These are phyloP conservation scores for Porphyrellus sp. DNA, from an alignment of 1,284 basidiomycete genomes.

Conservation along the genomic window DNA sequence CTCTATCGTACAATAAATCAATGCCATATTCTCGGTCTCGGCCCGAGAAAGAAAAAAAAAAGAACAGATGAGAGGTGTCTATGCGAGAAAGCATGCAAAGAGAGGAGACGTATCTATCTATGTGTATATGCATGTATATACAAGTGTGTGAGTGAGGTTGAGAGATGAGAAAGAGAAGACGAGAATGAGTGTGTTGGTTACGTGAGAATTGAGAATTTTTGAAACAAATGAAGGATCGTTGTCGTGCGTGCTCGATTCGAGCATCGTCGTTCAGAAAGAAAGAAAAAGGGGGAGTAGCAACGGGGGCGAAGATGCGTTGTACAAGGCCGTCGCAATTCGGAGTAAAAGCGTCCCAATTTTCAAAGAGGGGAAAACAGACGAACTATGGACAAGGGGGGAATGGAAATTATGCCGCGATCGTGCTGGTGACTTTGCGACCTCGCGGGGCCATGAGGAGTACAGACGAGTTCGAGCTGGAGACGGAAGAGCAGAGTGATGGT, in stretches of 20 bases:
- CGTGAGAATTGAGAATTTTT: slow-evolving; percentile 12
- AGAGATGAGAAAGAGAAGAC: slow-evolving; percentile 9
- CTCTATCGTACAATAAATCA: slow-evolving; percentile 37
- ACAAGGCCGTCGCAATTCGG: slow-evolving; percentile 17
- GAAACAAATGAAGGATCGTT: slow-evolving; percentile 21
- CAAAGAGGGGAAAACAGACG: slow-evolving; percentile 4
- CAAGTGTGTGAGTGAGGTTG: slow-evolving; percentile 34
- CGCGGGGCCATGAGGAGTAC: slow-evolving; percentile 33
- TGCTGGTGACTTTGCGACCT: slow-evolving; percentile 16
- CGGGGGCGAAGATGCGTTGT: slow-evolving; percentile 6
- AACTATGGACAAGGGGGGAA: slow-evolving; percentile 2
- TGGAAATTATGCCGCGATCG: slow-evolving; percentile 14
- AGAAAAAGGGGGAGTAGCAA: slow-evolving; percentile 1
- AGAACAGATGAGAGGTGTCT: slow-evolving; percentile 21
- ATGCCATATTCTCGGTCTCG: slow-evolving; percentile 31
- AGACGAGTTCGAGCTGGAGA: slow-evolving; percentile 30
- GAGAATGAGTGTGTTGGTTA: slow-evolving; percentile 31
- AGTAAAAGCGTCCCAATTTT: slow-evolving; percentile 22
- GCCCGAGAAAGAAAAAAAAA: slow-evolving; percentile 8
- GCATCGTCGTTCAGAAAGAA: slow-evolving; percentile 12
- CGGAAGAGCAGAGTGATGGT: slow-evolving; percentile 19
- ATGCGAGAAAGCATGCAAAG: slow-evolving; percentile 31
- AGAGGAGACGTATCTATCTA: slow-evolving; percentile 32
- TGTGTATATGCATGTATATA: slow-evolving; percentile 41
- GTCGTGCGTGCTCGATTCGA: slow-evolving; percentile 22